Conservation (phyloP, 495 filamentous ascomycete genomes). For the Viridothelium virens region DNA sequence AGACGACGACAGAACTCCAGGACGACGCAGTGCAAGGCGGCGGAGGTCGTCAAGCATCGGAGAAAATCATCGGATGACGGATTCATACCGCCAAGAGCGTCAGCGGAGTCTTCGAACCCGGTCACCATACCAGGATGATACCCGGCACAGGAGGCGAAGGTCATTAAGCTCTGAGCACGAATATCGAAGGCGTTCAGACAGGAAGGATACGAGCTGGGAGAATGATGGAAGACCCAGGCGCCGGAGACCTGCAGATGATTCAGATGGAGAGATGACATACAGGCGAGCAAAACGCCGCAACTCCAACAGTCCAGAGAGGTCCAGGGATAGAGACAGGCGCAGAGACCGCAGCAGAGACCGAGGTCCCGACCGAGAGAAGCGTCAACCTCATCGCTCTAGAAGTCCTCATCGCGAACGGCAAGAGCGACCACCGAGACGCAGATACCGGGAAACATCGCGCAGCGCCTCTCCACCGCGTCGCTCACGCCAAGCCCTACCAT, state of each 20-base stretch:
- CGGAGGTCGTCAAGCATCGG: background rate
- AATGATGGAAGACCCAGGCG: background rate
- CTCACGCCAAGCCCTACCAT: constrained; percentile 29
- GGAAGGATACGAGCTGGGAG: background rate
- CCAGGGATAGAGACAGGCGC: background rate
- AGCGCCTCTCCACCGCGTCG: constrained; percentile 18
- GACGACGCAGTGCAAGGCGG: background rate
- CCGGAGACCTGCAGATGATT: background rate
- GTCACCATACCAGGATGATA: background rate
- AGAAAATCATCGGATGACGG: background rate
- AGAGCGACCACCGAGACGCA: constrained; percentile 21
- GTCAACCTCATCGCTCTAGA: constrained; percentile 16
- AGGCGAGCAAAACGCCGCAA: constrained; percentile 1
- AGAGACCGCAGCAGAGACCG: constrained; percentile 8
- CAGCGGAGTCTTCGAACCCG: background rate
- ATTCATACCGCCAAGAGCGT: background rate
- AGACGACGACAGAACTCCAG: background rate
- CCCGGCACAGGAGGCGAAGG: background rate
- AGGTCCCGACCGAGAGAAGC: background rate
- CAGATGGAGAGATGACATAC: background rate
- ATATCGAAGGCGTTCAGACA: background rate
- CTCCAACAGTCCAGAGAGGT: background rate
- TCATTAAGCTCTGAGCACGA: background rate
- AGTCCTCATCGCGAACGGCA: constrained; percentile 15
- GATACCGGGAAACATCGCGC: constrained; percentile 15